Percentiles rank a stretch among this genome's conserved stretches.
Evolutionary conservation across 345 rosid species (phyloP).

Genomic region (Acer yangbiense): DNA sequence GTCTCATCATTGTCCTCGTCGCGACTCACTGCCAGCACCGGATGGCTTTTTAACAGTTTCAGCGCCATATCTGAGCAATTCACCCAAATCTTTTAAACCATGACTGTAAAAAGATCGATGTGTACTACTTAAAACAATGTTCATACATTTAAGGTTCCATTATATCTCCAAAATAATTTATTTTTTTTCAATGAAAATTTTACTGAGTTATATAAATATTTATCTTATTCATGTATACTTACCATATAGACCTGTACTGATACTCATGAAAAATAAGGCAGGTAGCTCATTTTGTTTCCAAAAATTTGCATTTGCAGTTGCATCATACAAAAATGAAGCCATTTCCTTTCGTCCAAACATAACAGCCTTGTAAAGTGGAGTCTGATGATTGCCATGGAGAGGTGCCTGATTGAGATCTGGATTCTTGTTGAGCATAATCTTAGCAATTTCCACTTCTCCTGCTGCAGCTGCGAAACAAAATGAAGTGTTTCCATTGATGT

Average conservation of each 20-base stretch:
- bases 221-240: not conserved
- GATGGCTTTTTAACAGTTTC: not conserved
- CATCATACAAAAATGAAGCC: not conserved
- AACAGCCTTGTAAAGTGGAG: slow-evolving; percentile 18
- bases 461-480: not conserved
- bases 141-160: too few species aligned
- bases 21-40: not conserved
- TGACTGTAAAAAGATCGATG: not conserved
- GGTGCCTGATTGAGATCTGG: not conserved
- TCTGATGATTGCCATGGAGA: too few species aligned
- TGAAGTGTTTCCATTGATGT: not conserved
- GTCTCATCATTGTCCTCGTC: not conserved
- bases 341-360: not conserved
- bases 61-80: slow-evolving; percentile 3
- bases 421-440: not conserved
- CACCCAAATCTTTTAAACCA: not conserved
- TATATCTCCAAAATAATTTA: too few species aligned
- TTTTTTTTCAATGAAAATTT: too few species aligned
- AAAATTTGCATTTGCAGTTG: not conserved
- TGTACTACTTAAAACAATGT: too few species aligned
- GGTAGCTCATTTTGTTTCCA: not conserved
- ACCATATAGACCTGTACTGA: slow-evolving; percentile 1
- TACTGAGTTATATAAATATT: too few species aligned
- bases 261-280: not conserved
- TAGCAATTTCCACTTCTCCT: not conserved